Base-by-base conservation (phyloP, 1,284 basidiomycete species). In the Cryptococcus neoformans region DNA sequence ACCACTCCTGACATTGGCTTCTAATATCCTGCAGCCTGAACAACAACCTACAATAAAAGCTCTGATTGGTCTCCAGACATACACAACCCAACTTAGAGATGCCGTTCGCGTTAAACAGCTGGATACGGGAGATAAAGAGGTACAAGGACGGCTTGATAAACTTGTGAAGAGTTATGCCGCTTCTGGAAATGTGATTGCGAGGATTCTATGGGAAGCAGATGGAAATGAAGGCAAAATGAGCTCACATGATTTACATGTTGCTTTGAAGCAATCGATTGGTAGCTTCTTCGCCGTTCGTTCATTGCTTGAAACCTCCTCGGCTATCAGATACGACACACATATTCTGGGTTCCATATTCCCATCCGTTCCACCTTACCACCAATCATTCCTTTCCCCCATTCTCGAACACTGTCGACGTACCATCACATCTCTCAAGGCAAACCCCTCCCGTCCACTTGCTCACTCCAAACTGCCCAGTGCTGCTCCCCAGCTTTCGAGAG, bases 301-400 rank as follows among this genome's bases (percentile, higher is more conserved):
- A 5, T 11, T 45, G 11, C 51, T 51, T n/a, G 4, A 11, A 40
- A 45, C 35, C 2, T 28, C 53, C 16, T 48, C 39, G 10, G 12
- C 48, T 17, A 21, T 37, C 44, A 44, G 53, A 10, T n/a, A 53
- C 51, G 56, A 59, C 28, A 46, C 47, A n/a, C 49, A 63, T 49
- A 42, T 67, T 14, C 54, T 67, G 8, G 62, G 56, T 17, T 57
- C 63, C 16, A 53, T 63, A 37, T 62, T 64, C 42, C 48, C 61
- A 1, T 28, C 58, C 35, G 34, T 12, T 6, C 39, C 38, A 7
- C 54, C 49, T 2, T 57, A 44, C n/a, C 45, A 11, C 6, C 42
- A 58, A 46, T 9, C 57, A 38, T 49, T 53, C 40, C 49, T 66
- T 35, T 46, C 58, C 2, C 53, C 58, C 11, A 40, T 66, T 38